Evolutionary conservation across 208 protist genomes (phyloP).

Genomic region (Crithidia fasciculata): DNA sequence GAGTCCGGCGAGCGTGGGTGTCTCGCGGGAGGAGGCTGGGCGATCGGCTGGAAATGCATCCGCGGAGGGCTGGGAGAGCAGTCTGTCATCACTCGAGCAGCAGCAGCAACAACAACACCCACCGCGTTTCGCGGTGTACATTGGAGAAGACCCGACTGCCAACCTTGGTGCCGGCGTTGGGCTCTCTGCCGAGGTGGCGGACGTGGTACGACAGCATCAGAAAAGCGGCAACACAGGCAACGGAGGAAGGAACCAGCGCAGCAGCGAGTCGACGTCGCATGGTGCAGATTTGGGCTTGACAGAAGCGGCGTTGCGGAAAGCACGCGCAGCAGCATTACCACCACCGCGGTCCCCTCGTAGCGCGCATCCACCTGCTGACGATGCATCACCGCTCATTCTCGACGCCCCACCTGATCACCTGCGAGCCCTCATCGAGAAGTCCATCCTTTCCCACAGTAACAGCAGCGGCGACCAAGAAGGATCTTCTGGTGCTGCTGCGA

Average conservation of each 20-base stretch:
- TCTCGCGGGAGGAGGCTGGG: slow-evolving; percentile 19
- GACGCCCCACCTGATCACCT: slow-evolving; percentile 34
- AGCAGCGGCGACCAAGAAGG: too few species aligned
- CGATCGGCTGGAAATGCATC: not conserved
- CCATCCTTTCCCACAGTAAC: not conserved
- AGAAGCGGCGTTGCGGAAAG: slow-evolving; percentile 7
- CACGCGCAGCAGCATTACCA: not conserved
- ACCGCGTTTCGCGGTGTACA: slow-evolving; percentile 4
- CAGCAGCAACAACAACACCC: not conserved
- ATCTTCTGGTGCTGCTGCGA: too few species aligned
- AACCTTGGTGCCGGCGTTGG: not conserved
- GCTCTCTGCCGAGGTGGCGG: slow-evolving; percentile 5
- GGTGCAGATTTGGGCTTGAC: not conserved
- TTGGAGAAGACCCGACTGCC: slow-evolving; percentile 19
- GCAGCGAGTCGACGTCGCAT: not conserved
- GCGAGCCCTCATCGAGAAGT: slow-evolving; percentile 29
- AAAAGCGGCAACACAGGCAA: not conserved
- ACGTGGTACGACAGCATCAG: slow-evolving; percentile 18
- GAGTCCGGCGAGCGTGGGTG: slow-evolving; percentile 17
- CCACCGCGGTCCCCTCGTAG: not conserved
- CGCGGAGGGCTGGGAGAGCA: too few species aligned
- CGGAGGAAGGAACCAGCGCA: not conserved
- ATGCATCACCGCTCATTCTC: slow-evolving; percentile 5
- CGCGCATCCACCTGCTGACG: not conserved
- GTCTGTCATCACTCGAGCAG: not conserved